phyloP scores from a whole-genome alignment of 2,329 filamentous ascomycete genomes.

The Aspergillus neoniger region DNA sequence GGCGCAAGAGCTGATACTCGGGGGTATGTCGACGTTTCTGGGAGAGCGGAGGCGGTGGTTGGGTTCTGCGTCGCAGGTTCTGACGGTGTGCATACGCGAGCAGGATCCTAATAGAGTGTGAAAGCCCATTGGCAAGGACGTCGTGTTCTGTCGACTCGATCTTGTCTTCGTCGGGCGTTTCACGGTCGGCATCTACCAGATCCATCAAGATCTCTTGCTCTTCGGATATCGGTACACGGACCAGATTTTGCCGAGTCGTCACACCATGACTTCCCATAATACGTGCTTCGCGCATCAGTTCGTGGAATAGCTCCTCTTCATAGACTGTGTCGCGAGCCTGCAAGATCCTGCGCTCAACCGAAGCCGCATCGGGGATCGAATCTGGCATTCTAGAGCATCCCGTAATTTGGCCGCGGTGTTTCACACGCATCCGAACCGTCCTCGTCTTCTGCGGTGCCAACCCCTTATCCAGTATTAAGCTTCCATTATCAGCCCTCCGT shows the following conservation, averaged over 20 bases:
- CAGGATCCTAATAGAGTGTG: constrained; percentile 71
- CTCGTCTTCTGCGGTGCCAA: constrained; percentile 52
- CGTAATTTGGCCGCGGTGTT: constrained; percentile 57
- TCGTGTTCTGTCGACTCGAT: constrained; percentile 28
- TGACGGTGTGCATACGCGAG: constrained; percentile 77
- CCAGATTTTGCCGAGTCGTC: constrained; percentile 59
- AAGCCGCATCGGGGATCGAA: constrained; percentile 24
- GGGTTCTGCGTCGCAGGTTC: constrained; percentile 66
- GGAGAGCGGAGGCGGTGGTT: constrained; percentile 60
- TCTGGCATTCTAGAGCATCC: constrained; percentile 51
- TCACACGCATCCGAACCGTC: constrained; percentile 68
- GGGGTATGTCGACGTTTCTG: constrained; percentile 52
- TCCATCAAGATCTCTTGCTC: constrained; percentile 66
- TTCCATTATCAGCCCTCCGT: constrained; percentile 71
- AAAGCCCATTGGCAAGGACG: constrained; percentile 64
- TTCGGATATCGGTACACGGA: constrained; percentile 58
- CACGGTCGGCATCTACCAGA: constrained; percentile 61
- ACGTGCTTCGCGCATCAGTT: constrained; percentile 80
- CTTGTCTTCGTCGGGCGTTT: constrained; percentile 33
- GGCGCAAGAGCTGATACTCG: constrained; percentile 61
- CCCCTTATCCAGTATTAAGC: constrained; percentile 71
- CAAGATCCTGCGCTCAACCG: constrained; percentile 40
- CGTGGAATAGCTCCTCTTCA: constrained; percentile 80
- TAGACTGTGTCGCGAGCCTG: constrained; percentile 54
- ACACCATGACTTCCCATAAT: constrained; percentile 71